Percentiles rank a stretch among this genome's conserved stretches.
Conservation (phyloP, 306 rosid genomes). For the Myrica gale region DNA sequence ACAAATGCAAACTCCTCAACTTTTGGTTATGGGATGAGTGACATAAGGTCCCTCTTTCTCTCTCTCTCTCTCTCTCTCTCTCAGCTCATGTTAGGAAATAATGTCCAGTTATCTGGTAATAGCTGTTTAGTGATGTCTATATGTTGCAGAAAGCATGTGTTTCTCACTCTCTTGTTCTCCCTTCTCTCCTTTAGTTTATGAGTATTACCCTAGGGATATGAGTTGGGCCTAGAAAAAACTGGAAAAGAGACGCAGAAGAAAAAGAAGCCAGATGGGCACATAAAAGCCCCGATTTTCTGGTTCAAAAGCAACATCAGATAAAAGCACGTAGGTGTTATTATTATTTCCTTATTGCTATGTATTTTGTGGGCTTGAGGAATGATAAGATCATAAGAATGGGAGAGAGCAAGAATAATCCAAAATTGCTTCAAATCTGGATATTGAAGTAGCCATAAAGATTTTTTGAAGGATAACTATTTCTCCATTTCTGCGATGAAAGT, state of each 20-base stretch:
- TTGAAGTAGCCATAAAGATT: neutral
- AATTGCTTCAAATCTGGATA: neutral
- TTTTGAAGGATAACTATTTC: neutral
- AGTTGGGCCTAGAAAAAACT: neutral
- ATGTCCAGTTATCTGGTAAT: neutral
- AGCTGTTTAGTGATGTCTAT: neutral
- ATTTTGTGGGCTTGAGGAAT: neutral
- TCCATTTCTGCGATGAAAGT: neutral
- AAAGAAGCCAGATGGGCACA: neutral
- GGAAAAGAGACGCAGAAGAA: too few relatives aligned
- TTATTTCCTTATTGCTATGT: neutral
- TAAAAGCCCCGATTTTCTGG: neutral
- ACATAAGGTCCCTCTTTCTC: neutral
- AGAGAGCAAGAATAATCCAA: neutral
- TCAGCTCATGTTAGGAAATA: neutral
- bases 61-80: neutral
- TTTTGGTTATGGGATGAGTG: neutral
- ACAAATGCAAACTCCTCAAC: conserved; percentile 5
- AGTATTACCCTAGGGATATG: neutral
- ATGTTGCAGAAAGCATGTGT: too few relatives aligned
- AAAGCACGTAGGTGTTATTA: neutral
- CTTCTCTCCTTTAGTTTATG: too few relatives aligned
- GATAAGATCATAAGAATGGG: neutral
- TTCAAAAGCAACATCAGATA: neutral
- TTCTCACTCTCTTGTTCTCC: too few relatives aligned